Base-by-base conservation (phyloP, 106 monocot genomes). In the Agapanthus africanus region DNA sequence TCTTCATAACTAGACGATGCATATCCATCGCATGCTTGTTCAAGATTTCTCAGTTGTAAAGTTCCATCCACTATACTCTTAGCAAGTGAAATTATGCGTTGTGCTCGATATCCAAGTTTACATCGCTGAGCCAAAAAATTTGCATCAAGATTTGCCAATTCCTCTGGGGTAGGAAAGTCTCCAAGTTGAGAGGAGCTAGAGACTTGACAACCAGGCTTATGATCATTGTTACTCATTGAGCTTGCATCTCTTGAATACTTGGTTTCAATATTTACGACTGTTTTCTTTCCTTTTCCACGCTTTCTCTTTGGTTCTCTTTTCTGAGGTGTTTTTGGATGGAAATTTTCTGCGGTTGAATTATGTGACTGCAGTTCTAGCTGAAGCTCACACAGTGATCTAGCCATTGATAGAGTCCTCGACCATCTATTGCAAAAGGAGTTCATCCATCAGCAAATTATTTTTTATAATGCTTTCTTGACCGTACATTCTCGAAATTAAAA, bases 341-440 rank as follows among this genome's bases (percentile, higher is more conserved):
- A 74, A 70, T 66, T 33, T 50, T 78, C 54, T 37, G 44, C 3
- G 60, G 34, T 7, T 21, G 68, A 69, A 56, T n/a, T n/a, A n/a
- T 37, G 39, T 22, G 14, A 23, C 28, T 70, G 74, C 15, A 85
- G 59, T 65, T 83, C 80, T 72, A 50, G 68, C 40, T 88, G 85
- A 72, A 93, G 88, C 41, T 83, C 73, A 65, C 92, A 93, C 0
- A 93, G 74, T 23, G 88, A 78, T 79, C 71, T 75, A 18, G 92
- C 85, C 92, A 93, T 93, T 41, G 85, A 83, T 56, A 93, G 66
- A 67, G 85, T 85, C 56, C 92, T 88, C 57, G 85, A 33, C 88
- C 88, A 92, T 70, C 91, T 91, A 32, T 23, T 31, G 26, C 1
- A 73, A 0, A 44, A 25, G 37, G 16, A 60, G 25, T n/a, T 38